Evolutionary conservation across 2,329 filamentous ascomycete species (phyloP).

Genomic region (Venturia oleaginea): DNA sequence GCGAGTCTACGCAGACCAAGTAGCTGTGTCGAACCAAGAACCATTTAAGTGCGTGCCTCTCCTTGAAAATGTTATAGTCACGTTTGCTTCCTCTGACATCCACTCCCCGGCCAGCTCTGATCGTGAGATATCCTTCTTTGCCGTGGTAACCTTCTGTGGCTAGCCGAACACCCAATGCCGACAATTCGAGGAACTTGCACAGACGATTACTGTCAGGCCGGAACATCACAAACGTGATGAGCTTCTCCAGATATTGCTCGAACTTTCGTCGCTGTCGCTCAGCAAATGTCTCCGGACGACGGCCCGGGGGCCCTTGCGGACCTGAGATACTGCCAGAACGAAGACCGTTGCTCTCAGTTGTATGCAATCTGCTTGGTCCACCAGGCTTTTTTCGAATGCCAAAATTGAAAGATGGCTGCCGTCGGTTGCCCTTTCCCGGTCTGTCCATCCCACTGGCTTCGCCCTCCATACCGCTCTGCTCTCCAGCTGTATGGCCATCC

Average conservation of each 20-base stretch:
- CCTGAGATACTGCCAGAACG: background rate
- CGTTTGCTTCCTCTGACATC: constrained; percentile 57
- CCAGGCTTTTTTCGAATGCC: constrained; percentile 36
- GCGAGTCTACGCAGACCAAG: constrained; percentile 94
- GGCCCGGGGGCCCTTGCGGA: constrained; percentile 17
- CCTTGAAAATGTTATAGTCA: constrained; percentile 52
- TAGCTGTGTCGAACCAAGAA: constrained; percentile 97
- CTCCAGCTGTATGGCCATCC: constrained; percentile 34
- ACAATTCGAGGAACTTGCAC: constrained; percentile 92
- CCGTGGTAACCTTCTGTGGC: constrained; percentile 96
- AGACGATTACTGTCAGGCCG: constrained; percentile 89
- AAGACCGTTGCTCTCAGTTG: background rate
- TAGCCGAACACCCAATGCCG: constrained; percentile 83
- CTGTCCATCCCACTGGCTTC: constrained; percentile 62
- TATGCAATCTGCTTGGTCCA: constrained; percentile 3
- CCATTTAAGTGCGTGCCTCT: constrained; percentile 86
- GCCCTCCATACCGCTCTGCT: constrained; percentile 50
- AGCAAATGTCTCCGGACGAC: constrained; percentile 52
- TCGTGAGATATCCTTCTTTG: constrained; percentile 89
- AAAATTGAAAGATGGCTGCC: constrained; percentile 48
- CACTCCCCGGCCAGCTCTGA: constrained; percentile 81
- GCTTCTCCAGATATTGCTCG: constrained; percentile 82
- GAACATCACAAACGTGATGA: constrained; percentile 96
- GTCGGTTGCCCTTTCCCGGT: constrained; percentile 41
- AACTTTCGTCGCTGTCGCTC: constrained; percentile 75